Base-by-base conservation (phyloP, 1,284 basidiomycete genomes). In the Sporisorium reilianum region DNA sequence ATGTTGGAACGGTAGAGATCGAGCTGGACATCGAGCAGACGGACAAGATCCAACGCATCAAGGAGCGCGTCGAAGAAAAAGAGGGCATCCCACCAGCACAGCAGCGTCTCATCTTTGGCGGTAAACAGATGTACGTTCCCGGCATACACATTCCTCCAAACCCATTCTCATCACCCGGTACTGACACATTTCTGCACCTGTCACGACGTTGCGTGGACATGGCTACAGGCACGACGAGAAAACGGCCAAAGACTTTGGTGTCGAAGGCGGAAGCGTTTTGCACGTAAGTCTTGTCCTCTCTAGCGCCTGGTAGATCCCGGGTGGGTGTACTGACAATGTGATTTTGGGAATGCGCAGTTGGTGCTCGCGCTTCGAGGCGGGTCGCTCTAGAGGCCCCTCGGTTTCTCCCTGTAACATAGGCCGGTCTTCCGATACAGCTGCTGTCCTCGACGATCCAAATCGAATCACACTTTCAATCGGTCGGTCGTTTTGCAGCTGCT, bases 51-150 rank as follows among this genome's bases (percentile, higher is more conserved):
- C 89, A 90, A 50, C 91, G 94, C 78, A 96, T 99, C 87, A 99
- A 99, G 88, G 95, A 97, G 88, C 93, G 94, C 85, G 94, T 99
- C 32, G 97, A 99, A 86, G 96, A 98, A 87, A 97, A 99, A 87
- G 96, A 95, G 42, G 97, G 96, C 81, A 97, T 99, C 52, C 97
- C 97, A 18, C 96, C 97, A 67, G 93, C 89, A 41, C 97, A 99
- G 86, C 97, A 99, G 85, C 90, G 97, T 66, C 87, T 99, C 80
- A 99, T 99, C 85, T 98, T 93, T 85, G 87, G 90, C 80, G 97
- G 97, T 48, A 91, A 96, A 85, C 96, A 97, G 84, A 92, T 99
- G 97, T 97, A 81, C 85, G 94, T 89, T 88, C 10, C 14, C 8
- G 8, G 4, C n/a, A 36, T 23, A n/a, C n/a, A n/a, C 54, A 6